Evolutionary conservation across 139 green algal genomes (phyloP).

Genomic region (Volvox africanus): DNA sequence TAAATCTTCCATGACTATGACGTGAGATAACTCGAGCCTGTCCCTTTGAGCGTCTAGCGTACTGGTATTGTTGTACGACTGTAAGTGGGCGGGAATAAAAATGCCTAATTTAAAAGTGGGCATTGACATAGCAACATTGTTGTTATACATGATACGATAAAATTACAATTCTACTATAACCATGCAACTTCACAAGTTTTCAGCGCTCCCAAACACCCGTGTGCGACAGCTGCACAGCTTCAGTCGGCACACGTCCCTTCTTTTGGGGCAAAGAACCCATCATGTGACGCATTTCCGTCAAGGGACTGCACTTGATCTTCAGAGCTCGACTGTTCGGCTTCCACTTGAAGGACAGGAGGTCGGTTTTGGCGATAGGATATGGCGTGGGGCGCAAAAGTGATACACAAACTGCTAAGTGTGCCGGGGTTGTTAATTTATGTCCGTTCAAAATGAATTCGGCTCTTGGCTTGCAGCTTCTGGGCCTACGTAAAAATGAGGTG

Average conservation of each 20-base stretch:
- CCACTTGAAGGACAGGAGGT: slow-evolving; percentile 36
- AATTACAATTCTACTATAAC: background rate
- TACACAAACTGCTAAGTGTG: no score
- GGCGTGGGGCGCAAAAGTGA: no score
- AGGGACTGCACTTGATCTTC: background rate
- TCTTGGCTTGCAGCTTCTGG: slow-evolving; percentile 64
- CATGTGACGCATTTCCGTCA: slow-evolving; percentile 13
- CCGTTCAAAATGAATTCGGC: no score
- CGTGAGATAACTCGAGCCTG: no score
- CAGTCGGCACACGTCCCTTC: background rate
- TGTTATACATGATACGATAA: no score
- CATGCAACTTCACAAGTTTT: background rate
- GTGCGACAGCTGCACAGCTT: background rate
- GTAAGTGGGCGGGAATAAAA: no score
- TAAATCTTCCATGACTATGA: no score
- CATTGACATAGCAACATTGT: no score
- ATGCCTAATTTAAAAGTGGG: no score
- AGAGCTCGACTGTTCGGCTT: background rate
- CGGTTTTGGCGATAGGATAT: background rate
- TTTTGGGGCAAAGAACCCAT: background rate
- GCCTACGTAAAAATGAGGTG: slow-evolving; percentile 51
- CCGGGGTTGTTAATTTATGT: no score
- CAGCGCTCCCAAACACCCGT: background rate
- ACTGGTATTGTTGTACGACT: no score
- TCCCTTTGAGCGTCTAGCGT: no score